phyloP scores from a whole-genome alignment of 495 filamentous ascomycete species.

The Barbatosphaeria neglecta region DNA sequence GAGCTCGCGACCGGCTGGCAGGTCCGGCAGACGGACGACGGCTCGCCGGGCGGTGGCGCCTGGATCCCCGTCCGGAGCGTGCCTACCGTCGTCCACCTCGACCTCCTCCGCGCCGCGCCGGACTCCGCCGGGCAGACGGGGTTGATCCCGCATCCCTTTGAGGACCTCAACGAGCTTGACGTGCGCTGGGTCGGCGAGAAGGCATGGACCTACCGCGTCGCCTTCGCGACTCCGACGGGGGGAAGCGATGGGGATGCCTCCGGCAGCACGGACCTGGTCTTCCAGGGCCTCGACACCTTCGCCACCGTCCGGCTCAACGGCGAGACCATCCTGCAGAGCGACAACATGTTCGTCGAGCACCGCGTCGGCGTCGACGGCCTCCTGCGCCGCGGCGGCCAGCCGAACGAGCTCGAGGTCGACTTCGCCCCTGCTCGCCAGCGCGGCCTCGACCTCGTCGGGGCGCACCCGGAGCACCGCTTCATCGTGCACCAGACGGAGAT shows the following conservation, averaged over 20 bases:
- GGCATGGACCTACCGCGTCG: constrained; percentile 43
- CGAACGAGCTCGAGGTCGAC: constrained; percentile 24
- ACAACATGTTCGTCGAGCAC: constrained; percentile 51
- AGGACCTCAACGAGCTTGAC: constrained; percentile 55
- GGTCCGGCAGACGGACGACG: background rate
- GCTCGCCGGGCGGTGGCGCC: background rate
- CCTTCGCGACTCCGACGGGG: constrained; percentile 10
- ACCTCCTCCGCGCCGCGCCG: constrained; percentile 10
- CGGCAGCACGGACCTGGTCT: constrained; percentile 27
- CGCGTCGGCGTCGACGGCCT: constrained; percentile 23
- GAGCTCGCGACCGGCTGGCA: background rate
- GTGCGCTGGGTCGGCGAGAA: constrained; percentile 62
- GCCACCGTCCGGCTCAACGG: constrained; percentile 49
- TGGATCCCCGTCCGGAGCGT: constrained; percentile 11
- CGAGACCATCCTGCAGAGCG: constrained; percentile 37
- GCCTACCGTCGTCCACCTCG: constrained; percentile 12
- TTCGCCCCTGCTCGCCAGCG: constrained; percentile 30
- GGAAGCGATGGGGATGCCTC: background rate
- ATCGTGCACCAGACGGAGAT: constrained; percentile 36
- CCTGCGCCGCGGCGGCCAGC: background rate
- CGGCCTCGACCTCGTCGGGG: constrained; percentile 27
- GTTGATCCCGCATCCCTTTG: constrained; percentile 52
- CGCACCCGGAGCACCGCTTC: constrained; percentile 32
- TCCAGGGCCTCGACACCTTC: constrained; percentile 57
- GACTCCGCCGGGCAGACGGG: background rate